Evolutionary conservation across 1,284 basidiomycete species (phyloP).

Genomic region (Ceratobasidium sp.): DNA sequence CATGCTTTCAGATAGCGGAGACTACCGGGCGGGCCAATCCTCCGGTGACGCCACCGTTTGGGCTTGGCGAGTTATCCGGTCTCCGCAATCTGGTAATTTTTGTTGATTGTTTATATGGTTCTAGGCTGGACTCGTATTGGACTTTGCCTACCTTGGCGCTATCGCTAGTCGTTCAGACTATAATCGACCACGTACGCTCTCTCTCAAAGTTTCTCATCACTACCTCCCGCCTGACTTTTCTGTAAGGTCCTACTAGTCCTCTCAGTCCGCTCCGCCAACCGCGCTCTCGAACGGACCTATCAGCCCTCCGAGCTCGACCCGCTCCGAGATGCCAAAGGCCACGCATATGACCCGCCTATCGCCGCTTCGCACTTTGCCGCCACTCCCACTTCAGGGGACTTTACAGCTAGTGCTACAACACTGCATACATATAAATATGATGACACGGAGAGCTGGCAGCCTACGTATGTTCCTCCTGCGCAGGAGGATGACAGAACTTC

Average conservation of each 20-base stretch:
- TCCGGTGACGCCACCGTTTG: background rate
- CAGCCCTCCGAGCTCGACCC: conserved; percentile 21
- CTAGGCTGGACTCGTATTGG: conserved; percentile 31
- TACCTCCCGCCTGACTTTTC: background rate
- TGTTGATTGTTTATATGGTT: background rate
- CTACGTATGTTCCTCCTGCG: conserved; percentile 19
- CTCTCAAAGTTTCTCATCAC: background rate
- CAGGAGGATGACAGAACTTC: background rate
- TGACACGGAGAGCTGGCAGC: conserved; percentile 36
- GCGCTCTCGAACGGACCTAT: conserved; percentile 21
- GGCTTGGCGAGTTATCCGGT: conserved; percentile 26
- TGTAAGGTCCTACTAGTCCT: conserved; percentile 18
- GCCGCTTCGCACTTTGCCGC: background rate
- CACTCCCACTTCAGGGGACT: background rate
- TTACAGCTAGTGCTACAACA: background rate
- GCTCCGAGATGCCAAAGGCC: conserved; percentile 20
- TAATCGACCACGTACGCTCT: conserved; percentile 24
- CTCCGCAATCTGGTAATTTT: background rate
- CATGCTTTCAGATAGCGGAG: background rate
- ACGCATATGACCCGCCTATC: conserved; percentile 22
- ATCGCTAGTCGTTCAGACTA: background rate
- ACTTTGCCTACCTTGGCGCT: conserved; percentile 24
- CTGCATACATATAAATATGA: too few species aligned
- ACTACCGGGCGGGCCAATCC: background rate
- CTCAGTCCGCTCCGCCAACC: conserved; percentile 14